These are phyloP conservation scores for Cystobasidium sp. DNA, from an alignment of 1,284 basidiomycete genomes.

Conservation along the genomic window DNA sequence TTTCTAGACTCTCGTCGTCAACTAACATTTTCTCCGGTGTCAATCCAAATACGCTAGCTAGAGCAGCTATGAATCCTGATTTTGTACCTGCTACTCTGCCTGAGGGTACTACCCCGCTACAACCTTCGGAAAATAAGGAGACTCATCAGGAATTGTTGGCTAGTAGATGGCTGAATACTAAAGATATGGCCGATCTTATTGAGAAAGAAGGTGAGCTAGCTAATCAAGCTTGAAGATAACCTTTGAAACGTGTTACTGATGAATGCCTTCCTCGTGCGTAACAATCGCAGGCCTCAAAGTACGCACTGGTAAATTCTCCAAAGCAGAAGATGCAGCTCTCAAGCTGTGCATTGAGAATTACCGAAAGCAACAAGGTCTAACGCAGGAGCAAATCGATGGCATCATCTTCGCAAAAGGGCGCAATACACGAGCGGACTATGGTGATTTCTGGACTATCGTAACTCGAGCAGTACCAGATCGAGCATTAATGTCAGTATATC, in stretches of 20 bases:
- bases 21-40: neutral
- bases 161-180: conserved; percentile 20
- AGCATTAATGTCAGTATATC: conserved; percentile 78
- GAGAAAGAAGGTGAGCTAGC: conserved; percentile 23
- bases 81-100: conserved; percentile 7
- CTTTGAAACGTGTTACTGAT: neutral
- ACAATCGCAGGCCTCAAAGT: conserved; percentile 68
- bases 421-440: conserved; percentile 63
- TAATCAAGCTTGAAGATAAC: neutral
- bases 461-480: conserved; percentile 71
- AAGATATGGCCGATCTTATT: conserved; percentile 18
- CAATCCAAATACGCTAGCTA: conserved; percentile 18
- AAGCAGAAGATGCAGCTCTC: conserved; percentile 70
- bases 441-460: conserved; percentile 73
- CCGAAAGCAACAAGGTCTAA: conserved; percentile 62
- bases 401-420: conserved; percentile 70
- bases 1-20: neutral
- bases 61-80: conserved; percentile 31
- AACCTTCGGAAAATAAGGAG: conserved; percentile 12
- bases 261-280: neutral
- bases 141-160: conserved; percentile 31
- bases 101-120: conserved; percentile 9
- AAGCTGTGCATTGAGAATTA: conserved; percentile 68
- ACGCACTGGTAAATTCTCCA: conserved; percentile 81
- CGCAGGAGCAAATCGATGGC: conserved; percentile 64